Evolutionary conservation across 257 asterid genomes (phyloP).

Genomic region (Fraxinus cuspidata): DNA sequence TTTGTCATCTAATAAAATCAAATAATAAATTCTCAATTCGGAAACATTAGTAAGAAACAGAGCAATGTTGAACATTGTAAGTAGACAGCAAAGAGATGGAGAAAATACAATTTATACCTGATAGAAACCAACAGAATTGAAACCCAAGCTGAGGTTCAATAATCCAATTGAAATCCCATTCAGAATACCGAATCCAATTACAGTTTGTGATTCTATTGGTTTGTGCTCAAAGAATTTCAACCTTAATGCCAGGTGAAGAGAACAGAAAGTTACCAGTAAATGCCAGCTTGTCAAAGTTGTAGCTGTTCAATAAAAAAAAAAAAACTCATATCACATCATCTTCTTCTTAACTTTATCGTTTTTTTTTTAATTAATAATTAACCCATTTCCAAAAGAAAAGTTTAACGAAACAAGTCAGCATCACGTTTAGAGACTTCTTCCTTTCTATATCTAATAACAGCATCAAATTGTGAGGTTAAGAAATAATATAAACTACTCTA

Average conservation of each 20-base stretch:
- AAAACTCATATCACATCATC: not conserved
- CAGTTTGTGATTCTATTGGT: slow-evolving; percentile 82
- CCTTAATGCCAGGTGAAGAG: slow-evolving; percentile 72
- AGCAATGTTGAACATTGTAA: slow-evolving; percentile 9
- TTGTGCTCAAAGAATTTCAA: slow-evolving; percentile 87
- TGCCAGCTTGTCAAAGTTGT: slow-evolving; percentile 95
- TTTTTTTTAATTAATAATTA: no score
- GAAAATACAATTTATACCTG: slow-evolving; percentile 45
- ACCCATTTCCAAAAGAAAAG: no score
- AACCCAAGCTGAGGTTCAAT: slow-evolving; percentile 83
- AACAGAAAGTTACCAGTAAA: slow-evolving; percentile 84
- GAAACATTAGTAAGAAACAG: slow-evolving; percentile 7
- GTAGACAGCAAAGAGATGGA: not conserved
- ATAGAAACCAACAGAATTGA: slow-evolving; percentile 94
- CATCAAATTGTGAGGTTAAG: no score
- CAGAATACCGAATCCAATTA: slow-evolving; percentile 78
- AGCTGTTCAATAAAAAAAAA: slow-evolving; percentile 44
- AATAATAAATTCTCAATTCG: slow-evolving; percentile 23
- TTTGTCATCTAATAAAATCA: slow-evolving; percentile 68
- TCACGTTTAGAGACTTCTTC: no score
- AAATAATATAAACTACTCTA: no score
- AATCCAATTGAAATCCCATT: slow-evolving; percentile 90
- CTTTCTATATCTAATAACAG: no score
- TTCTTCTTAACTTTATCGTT: not conserved
- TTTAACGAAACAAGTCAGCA: no score